These are phyloP conservation scores for Camillea tinctor DNA, from an alignment of 2,329 filamentous ascomycete species.

Conservation along the genomic window DNA sequence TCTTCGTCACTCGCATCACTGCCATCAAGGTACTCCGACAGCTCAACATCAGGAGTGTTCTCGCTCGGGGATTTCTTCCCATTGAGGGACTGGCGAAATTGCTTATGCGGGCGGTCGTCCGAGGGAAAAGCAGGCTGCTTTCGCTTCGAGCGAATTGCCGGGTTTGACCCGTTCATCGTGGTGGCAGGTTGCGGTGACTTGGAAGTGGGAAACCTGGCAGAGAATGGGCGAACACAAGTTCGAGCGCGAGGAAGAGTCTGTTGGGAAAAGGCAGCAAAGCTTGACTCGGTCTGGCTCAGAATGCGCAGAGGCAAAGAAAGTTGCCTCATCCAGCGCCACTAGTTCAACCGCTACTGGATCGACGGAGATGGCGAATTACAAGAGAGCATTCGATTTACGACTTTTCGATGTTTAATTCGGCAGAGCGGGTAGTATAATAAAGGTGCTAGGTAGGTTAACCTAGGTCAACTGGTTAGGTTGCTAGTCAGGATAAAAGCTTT, in stretches of 20 bases:
- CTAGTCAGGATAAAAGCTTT: too few species aligned
- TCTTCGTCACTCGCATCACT: constrained; percentile 44
- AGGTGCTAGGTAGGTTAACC: too few species aligned
- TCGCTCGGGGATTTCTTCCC: constrained; percentile 50
- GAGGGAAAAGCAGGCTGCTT: constrained; percentile 46
- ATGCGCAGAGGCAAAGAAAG: constrained; percentile 16
- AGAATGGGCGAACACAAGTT: neutral
- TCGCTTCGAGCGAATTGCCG: constrained; percentile 48
- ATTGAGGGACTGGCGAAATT: constrained; percentile 41
- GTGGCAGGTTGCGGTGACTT: neutral
- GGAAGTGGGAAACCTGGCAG: neutral
- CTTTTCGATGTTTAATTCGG: too few species aligned
- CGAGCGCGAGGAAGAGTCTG: neutral
- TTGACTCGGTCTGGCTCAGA: constrained; percentile 12
- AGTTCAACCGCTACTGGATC: constrained; percentile 3
- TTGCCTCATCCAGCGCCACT: constrained; percentile 18
- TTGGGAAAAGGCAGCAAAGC: constrained; percentile 7
- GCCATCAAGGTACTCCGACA: constrained; percentile 31
- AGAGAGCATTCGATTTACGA: constrained; percentile 10
- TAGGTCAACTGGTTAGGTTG: too few species aligned
- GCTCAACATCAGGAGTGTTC: constrained; percentile 45
- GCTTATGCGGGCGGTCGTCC: constrained; percentile 42
- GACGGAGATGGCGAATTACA: neutral
- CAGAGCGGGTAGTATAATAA: too few species aligned
- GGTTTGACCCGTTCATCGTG: constrained; percentile 45